A percentile compares a stretch with the other conserved stretches of the same genome.
Conservation (phyloP, 108 stramenopile genomes). For the Cyclotella atomus region DNA sequence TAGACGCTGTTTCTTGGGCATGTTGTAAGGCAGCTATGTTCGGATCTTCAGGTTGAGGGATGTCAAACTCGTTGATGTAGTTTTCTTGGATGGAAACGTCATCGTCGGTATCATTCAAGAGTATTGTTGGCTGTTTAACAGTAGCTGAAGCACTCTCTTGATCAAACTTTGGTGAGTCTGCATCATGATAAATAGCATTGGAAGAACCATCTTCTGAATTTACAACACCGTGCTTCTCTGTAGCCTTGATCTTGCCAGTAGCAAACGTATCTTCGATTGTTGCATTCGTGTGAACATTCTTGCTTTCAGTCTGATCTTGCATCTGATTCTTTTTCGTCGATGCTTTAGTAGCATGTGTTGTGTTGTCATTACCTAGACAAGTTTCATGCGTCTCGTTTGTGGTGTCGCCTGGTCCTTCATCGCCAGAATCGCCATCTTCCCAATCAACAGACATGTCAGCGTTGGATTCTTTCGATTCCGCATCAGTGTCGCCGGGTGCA, state of each 20-base stretch:
- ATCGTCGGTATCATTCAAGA: neutral
- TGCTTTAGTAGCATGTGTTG: no score
- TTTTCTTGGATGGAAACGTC: neutral
- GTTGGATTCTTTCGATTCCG: constrained; percentile 21
- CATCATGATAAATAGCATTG: no score
- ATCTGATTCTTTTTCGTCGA: no score
- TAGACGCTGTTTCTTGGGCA: constrained; percentile 83
- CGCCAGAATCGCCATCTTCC: constrained; percentile 58
- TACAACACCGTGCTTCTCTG: neutral
- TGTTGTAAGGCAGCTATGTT: constrained; percentile 69
- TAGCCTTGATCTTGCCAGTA: neutral
- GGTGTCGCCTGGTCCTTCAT: neutral
- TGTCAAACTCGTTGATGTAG: constrained; percentile 25
- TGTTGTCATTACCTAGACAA: no score
- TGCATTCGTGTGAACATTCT: neutral
- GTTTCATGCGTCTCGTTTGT: no score
- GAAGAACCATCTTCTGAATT: neutral
- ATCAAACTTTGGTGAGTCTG: no score
- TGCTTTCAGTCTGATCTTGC: neutral
- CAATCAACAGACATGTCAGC: constrained; percentile 52
- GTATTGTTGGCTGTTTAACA: neutral
- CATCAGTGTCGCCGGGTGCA: neutral
- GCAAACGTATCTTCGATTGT: neutral
- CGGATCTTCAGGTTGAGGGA: constrained; percentile 28
- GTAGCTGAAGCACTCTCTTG: neutral